A percentile compares a stretch with the other conserved stretches of the same genome.
Evolutionary conservation across 2,329 filamentous ascomycete genomes (phyloP).

Genomic region (Microcyclospora tardicrescens): DNA sequence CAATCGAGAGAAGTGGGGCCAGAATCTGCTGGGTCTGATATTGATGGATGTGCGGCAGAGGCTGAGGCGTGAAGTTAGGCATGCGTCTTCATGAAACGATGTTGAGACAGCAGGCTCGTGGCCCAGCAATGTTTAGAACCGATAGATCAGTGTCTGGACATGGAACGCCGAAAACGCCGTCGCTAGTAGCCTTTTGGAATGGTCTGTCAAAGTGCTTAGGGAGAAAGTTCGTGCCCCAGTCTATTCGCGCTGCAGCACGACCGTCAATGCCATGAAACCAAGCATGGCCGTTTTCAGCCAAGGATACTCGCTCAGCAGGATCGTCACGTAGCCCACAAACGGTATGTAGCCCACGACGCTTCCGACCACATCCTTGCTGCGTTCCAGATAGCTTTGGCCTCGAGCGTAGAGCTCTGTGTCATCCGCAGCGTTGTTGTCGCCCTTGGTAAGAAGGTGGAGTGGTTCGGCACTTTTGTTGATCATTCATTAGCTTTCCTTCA

Average conservation of each 20-base stretch:
- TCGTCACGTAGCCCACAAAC: conserved; percentile 93
- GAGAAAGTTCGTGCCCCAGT: neutral
- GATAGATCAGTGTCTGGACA: neutral
- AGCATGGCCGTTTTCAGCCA: conserved; percentile 95
- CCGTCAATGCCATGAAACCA: conserved; percentile 86
- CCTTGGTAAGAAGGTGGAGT: conserved; percentile 75
- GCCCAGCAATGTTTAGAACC: neutral
- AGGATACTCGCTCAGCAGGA: conserved; percentile 85
- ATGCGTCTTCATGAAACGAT: conserved; percentile 4
- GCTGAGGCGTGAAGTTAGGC: conserved; percentile 32
- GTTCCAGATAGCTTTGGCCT: conserved; percentile 74
- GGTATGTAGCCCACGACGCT: conserved; percentile 86
- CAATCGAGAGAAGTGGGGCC: conserved; percentile 43
- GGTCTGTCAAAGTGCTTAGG: neutral
- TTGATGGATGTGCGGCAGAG: conserved; percentile 45
- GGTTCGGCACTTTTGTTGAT: conserved; percentile 29
- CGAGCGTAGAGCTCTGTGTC: conserved; percentile 83
- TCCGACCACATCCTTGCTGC: conserved; percentile 73
- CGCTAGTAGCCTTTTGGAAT: neutral
- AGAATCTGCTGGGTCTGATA: conserved; percentile 51
- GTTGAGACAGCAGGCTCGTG: too few species aligned
- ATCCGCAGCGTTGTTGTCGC: conserved; percentile 89
- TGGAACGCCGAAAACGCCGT: neutral
- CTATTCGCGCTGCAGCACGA: conserved; percentile 80
- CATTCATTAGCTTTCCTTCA: too few species aligned